Percentiles rank a stretch among this genome's conserved stretches.
These are phyloP conservation scores for Polygonum maritimum DNA, from an alignment of 148 eudicot species.

Conservation along the genomic window DNA sequence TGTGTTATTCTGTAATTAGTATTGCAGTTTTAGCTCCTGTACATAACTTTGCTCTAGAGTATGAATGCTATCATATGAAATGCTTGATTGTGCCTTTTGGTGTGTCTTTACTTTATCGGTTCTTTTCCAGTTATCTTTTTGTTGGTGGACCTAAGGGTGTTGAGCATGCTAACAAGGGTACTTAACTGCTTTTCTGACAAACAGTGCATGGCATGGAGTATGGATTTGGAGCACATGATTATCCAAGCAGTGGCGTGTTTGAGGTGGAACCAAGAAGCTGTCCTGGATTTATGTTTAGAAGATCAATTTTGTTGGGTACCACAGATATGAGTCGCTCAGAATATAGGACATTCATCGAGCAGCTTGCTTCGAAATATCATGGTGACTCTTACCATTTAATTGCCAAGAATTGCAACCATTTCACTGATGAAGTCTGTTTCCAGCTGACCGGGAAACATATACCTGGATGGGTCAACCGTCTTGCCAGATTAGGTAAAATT, in stretches of 20 bases:
- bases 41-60: neutral
- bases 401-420: conserved; percentile 96
- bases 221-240: conserved; percentile 84
- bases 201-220: conserved; percentile 79
- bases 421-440: conserved; percentile 69
- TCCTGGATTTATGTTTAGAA: conserved; percentile 79
- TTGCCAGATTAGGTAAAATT: conserved; percentile 64
- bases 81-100: neutral
- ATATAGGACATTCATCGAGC: conserved; percentile 69
- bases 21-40: neutral
- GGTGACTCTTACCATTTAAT: conserved; percentile 86
- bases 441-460: conserved; percentile 70
- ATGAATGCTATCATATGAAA: neutral
- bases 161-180: neutral
- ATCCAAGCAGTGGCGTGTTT: conserved; percentile 80
- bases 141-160: neutral
- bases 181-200: conserved; percentile 15
- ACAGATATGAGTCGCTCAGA: conserved; percentile 73
- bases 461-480: conserved; percentile 95
- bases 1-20: neutral
- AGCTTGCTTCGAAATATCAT: conserved; percentile 63
- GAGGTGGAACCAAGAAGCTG: conserved; percentile 90
- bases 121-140: neutral
- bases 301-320: conserved; percentile 68
- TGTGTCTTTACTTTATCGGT: neutral